Base-by-base conservation (phyloP, 2,329 filamentous ascomycete genomes). In the Pestalotiopsis fici region DNA sequence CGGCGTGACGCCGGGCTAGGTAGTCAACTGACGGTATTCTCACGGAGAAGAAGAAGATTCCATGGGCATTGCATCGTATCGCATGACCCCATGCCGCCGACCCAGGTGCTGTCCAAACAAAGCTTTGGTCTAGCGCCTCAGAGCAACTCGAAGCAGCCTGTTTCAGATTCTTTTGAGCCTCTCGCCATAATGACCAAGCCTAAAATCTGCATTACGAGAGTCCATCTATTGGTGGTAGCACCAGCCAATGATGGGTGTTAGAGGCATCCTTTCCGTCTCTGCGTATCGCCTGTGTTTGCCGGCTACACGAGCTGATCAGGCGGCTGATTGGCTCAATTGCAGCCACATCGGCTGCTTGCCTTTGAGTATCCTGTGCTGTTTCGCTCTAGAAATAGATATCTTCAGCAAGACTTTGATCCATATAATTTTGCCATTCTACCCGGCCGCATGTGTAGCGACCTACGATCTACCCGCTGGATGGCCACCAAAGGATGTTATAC, bases 381-480 rank as follows among this genome's bases (percentile, higher is more conserved):
- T 28, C 27, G 23, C 9, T 37, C 55, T 56, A 54, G 64, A 66
- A 66, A 66, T 66, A 66, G 64, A 60, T 28, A 50, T 61, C 55
- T 23, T 57, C 28, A 59, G 21, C 31, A 35, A 66, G 12, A 18
- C 56, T 65, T 47, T n/a, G 31, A 31, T 21, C 54, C 43, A 28
- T n/a, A 11, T 6, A 25, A 25, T 25, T 60, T 28, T 66, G 21
- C 39, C 57, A 56, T 60, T 47, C 47, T 56, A 37, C 21, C 55
- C 47, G 64, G 64, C 56, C 55, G 64, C 64, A 27, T 50, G 25
- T 25, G 43, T 18, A 43, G 61, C 64, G 57, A n/a, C 64, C 64
- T 61, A 39, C 56, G 18, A n/a, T n/a, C 47, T 39, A 35, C 27
- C 64, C 56, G 55, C 55, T 35, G n/a, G 35, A 18, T 61, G 64